phyloP scores from a whole-genome alignment of 441 rosid genomes.

The Bruguiera hainesii region DNA sequence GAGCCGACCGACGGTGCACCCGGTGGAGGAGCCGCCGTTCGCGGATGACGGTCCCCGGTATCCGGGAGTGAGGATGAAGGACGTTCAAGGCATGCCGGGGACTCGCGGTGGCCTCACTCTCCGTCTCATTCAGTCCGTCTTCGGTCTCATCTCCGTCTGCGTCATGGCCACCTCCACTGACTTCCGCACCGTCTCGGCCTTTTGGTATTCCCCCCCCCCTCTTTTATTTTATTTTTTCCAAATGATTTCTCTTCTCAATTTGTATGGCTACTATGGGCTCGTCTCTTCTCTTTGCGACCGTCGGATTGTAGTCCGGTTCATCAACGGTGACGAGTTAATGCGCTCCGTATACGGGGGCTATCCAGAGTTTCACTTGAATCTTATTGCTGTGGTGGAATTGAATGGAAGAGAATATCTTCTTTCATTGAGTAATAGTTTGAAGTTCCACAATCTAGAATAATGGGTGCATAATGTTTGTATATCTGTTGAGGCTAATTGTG shows the following conservation, averaged over 20 bases:
- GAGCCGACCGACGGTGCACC: constrained; percentile 77
- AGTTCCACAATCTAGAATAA: no score
- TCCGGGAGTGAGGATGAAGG: constrained; percentile 70
- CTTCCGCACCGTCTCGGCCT: constrained; percentile 64
- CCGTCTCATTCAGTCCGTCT: constrained; percentile 57
- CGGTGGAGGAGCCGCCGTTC: constrained; percentile 67
- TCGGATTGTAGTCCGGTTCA: background rate
- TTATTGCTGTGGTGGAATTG: no score
- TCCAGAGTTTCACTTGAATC: no score
- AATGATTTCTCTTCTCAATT: no score
- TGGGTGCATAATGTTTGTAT: no score
- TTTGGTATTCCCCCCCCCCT: constrained; percentile 38
- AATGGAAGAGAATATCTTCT: no score
- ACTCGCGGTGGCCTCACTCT: constrained; percentile 68
- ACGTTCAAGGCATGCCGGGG: constrained; percentile 85
- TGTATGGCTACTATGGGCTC: no score
- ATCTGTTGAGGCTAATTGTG: no score
- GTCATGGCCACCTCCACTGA: constrained; percentile 75
- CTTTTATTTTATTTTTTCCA: background rate
- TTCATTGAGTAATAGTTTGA: no score
- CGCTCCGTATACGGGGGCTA: no score
- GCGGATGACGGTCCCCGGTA: constrained; percentile 44
- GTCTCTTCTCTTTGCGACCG: background rate
- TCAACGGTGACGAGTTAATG: no score
- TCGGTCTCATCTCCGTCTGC: constrained; percentile 51